Conservation (phyloP, 139 green algal species). For the Yamagishiella unicocca region DNA sequence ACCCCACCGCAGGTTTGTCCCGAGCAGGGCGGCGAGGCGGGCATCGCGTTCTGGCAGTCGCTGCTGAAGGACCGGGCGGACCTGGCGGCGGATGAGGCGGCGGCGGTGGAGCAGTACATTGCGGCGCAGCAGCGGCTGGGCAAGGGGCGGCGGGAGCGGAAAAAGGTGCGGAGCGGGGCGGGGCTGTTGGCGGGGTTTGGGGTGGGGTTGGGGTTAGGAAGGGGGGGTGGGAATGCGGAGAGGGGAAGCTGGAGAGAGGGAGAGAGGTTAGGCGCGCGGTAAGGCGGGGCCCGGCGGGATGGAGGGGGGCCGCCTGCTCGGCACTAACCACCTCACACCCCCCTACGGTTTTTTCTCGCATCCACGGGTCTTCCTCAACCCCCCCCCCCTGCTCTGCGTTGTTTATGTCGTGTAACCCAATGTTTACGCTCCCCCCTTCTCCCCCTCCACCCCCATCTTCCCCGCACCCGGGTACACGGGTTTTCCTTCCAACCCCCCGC, state of each 20-base stretch:
- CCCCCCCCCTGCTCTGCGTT: not conserved
- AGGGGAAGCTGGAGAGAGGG: too few species aligned
- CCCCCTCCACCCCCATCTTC: not conserved
- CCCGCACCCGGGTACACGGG: too few species aligned
- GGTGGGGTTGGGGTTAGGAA: not conserved
- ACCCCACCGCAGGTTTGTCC: slow-evolving; percentile 30
- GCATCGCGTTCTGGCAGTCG: slow-evolving; percentile 53
- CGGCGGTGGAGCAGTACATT: not conserved
- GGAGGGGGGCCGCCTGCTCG: too few species aligned
- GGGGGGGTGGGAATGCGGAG: not conserved
- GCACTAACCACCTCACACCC: not conserved
- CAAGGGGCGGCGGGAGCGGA: slow-evolving; percentile 37
- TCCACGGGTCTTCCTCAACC: too few species aligned
- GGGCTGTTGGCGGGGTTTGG: too few species aligned
- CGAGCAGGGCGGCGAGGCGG: slow-evolving; percentile 30
- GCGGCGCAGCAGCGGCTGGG: slow-evolving; percentile 22
- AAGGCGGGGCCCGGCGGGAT: too few species aligned
- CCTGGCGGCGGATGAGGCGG: not conserved
- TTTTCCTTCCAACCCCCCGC: not conserved
- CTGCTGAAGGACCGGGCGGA: slow-evolving; percentile 35
- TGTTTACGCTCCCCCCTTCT: not conserved
- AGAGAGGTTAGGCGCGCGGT: too few species aligned
- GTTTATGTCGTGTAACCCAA: not conserved
- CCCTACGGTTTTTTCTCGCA: too few species aligned
- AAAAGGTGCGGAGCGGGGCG: not conserved